Conservation (phyloP, 345 rosid species). For the Firmiana major region DNA sequence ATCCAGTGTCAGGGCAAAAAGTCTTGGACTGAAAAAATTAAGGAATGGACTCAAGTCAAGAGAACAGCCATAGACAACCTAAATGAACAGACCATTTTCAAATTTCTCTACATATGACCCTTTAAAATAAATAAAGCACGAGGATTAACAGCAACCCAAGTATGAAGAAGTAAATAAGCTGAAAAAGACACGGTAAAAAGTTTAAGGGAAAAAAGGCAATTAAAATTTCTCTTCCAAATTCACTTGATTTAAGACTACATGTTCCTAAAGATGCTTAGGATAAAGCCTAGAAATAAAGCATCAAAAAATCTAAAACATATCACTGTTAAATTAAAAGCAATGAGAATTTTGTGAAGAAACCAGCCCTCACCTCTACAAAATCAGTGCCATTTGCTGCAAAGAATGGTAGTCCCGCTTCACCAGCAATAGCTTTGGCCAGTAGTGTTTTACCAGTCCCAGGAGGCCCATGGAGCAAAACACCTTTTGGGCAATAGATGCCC, state of each 20-base stretch:
- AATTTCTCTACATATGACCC: background rate
- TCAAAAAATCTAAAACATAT: constrained; percentile 10
- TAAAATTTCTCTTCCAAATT: background rate
- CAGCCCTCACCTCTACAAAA: constrained; percentile 74
- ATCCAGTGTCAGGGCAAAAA: background rate
- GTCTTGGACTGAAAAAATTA: background rate
- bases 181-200: background rate
- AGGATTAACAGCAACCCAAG: background rate
- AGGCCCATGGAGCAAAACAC: constrained; percentile 95
- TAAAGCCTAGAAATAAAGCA: background rate
- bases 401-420: constrained; percentile 97
- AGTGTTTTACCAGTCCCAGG: constrained; percentile 98
- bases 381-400: constrained; percentile 97
- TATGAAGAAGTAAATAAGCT: background rate
- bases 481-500: constrained; percentile 97
- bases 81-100: constrained; percentile 1
- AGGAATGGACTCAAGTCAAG: background rate
- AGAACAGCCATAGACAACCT: constrained; percentile 1
- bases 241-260: background rate
- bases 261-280: background rate
- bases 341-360: background rate
- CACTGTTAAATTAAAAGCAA: background rate
- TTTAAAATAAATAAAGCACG: background rate
- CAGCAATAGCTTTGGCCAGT: constrained; percentile 97
- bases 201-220: background rate